Conservation (phyloP, 106 monocot species). For the Vanilla planifolia region DNA sequence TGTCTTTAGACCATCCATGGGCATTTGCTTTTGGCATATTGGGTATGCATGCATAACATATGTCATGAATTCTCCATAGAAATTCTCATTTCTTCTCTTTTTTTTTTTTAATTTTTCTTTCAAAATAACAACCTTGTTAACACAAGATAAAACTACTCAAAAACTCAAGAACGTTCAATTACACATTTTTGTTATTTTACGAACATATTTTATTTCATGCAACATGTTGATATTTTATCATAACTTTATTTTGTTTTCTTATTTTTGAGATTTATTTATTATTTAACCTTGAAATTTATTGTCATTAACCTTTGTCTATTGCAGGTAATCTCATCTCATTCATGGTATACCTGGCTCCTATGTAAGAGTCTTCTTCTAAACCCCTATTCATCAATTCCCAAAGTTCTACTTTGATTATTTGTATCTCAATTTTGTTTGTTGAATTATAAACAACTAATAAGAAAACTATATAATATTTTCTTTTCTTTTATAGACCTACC, state of each 20-base stretch:
- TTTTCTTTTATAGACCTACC: constrained; percentile 34
- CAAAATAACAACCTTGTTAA: too few relatives aligned
- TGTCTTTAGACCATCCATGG: constrained; percentile 10
- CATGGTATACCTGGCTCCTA: constrained; percentile 40
- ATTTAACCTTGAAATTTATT: neutral
- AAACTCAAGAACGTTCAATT: too few relatives aligned
- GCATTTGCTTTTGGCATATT: constrained; percentile 3
- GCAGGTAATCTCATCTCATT: constrained; percentile 41
- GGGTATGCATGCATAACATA: too few relatives aligned
- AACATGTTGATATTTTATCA: too few relatives aligned
- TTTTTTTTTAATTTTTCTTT: too few relatives aligned
- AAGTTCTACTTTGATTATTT: neutral
- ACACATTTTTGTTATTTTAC: too few relatives aligned
- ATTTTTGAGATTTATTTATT: neutral
- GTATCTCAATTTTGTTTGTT: neutral
- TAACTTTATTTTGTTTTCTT: too few relatives aligned
- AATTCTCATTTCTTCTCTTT: too few relatives aligned
- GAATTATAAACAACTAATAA: neutral
- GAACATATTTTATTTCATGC: too few relatives aligned
- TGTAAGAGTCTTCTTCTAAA: constrained; percentile 14
- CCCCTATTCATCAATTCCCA: neutral
- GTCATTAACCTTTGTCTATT: constrained; percentile 5
- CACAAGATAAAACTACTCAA: too few relatives aligned
- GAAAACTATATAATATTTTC: neutral
- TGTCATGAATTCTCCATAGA: too few relatives aligned